Percentiles rank a stretch among this genome's conserved stretches.
Evolutionary conservation across 352 stramenopile species (phyloP).

Genomic region (Globisporangium nodosum): DNA sequence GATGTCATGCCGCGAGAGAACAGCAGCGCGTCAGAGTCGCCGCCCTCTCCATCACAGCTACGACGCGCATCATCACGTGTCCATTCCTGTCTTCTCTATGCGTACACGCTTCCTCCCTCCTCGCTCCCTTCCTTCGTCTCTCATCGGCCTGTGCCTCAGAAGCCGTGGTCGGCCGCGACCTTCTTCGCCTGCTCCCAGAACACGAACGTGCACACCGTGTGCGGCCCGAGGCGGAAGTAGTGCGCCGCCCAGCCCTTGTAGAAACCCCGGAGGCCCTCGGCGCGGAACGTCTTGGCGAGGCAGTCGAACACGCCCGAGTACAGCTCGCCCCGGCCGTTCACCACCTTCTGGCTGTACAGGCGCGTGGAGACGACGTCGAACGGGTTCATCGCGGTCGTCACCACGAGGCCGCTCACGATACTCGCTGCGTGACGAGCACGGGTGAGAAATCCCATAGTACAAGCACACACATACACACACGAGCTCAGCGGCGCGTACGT

Average conservation of each 20-base stretch:
- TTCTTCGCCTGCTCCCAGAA: slow-evolving; percentile 85
- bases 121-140: too few relatives aligned
- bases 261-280: slow-evolving; percentile 72
- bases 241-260: slow-evolving; percentile 87
- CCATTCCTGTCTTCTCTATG: background rate
- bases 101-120: background rate
- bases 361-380: slow-evolving; percentile 86
- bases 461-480: background rate
- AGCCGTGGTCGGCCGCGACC: slow-evolving; percentile 54
- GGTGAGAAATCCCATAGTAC: background rate
- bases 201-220: slow-evolving; percentile 85
- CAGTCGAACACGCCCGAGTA: slow-evolving; percentile 77
- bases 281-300: slow-evolving; percentile 71
- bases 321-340: slow-evolving; percentile 79
- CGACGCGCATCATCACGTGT: background rate
- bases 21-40: background rate
- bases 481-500: slow-evolving; percentile 10
- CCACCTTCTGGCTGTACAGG: slow-evolving; percentile 84
- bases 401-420: slow-evolving; percentile 68
- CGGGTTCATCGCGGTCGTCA: slow-evolving; percentile 85
- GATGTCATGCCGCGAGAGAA: background rate
- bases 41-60: background rate
- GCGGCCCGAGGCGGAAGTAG: slow-evolving; percentile 81
- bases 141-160: slow-evolving; percentile 22
- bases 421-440: slow-evolving; percentile 34